phyloP scores from a whole-genome alignment of 768 basidiomycete species.

The Mycena epipterygia region DNA sequence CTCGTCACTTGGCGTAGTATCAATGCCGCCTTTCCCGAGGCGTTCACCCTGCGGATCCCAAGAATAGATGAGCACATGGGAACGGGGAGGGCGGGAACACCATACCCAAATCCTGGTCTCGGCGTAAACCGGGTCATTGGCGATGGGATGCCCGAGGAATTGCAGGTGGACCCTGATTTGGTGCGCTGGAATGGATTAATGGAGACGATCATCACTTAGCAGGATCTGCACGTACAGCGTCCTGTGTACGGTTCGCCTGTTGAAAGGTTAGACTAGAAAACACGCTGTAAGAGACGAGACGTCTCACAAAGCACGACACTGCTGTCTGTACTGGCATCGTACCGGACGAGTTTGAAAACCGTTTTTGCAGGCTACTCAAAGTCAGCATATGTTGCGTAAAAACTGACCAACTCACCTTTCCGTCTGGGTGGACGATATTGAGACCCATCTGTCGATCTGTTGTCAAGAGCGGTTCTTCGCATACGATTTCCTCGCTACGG shows the following conservation, averaged over 20 bases:
- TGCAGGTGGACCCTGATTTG: slow-evolving; percentile 98
- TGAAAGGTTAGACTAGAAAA: slow-evolving; percentile 20
- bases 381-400: slow-evolving; percentile 11
- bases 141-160: slow-evolving; percentile 92
- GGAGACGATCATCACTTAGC: slow-evolving; percentile 7
- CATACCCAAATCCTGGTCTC: slow-evolving; percentile 82
- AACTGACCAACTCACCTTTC: slow-evolving; percentile 73
- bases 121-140: slow-evolving; percentile 95
- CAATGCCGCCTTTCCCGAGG: slow-evolving; percentile 86
- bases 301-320: slow-evolving; percentile 87
- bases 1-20: slow-evolving; percentile 76
- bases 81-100: slow-evolving; percentile 15
- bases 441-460: slow-evolving; percentile 97
- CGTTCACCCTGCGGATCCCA: slow-evolving; percentile 67
- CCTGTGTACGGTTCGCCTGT: slow-evolving; percentile 91
- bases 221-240: slow-evolving; percentile 74
- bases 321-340: slow-evolving; percentile 84
- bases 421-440: slow-evolving; percentile 95
- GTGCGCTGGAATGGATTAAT: slow-evolving; percentile 72
- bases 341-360: slow-evolving; percentile 85
- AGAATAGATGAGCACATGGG: slow-evolving; percentile 12
- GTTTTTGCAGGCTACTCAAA: slow-evolving; percentile 83
- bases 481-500: slow-evolving; percentile 80
- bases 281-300: slow-evolving; percentile 4
- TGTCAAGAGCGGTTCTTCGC: slow-evolving; percentile 89